Evolutionary conservation across 495 filamentous ascomycete species (phyloP).

Genomic region (Beverwykella pulmonaria): DNA sequence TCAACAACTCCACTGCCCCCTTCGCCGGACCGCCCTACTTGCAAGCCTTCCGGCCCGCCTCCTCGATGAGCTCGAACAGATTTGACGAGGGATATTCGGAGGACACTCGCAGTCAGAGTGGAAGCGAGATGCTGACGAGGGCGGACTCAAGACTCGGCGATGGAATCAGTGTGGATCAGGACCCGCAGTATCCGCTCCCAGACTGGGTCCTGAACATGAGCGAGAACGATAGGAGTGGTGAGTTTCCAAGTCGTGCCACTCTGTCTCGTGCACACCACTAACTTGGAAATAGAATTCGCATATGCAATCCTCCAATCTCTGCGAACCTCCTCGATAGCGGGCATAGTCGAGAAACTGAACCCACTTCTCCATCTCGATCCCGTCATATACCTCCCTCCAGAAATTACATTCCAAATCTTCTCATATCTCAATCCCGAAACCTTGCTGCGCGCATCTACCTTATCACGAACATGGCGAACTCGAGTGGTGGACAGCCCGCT

Average conservation of each 20-base stretch:
- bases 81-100: constrained; percentile 70
- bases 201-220: constrained; percentile 57
- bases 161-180: constrained; percentile 29
- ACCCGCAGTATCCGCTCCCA: constrained; percentile 45
- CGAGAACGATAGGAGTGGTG: constrained; percentile 60
- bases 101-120: constrained; percentile 61
- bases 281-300: constrained; percentile 51
- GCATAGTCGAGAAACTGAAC: constrained; percentile 74
- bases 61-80: constrained; percentile 30
- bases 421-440: constrained; percentile 78
- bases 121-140: constrained; percentile 48
- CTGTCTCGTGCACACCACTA: neutral
- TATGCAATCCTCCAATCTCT: constrained; percentile 71
- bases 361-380: constrained; percentile 91
- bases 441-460: constrained; percentile 73
- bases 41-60: constrained; percentile 34
- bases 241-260: constrained; percentile 22
- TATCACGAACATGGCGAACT: constrained; percentile 79
- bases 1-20: constrained; percentile 13
- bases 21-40: constrained; percentile 27
- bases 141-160: constrained; percentile 42
- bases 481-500: constrained; percentile 81
- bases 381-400: constrained; percentile 77
- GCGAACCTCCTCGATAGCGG: constrained; percentile 71
- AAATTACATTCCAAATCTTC: constrained; percentile 86